Conservation (phyloP, 805 yeast genomes). For the Saturnispora diversa region DNA sequence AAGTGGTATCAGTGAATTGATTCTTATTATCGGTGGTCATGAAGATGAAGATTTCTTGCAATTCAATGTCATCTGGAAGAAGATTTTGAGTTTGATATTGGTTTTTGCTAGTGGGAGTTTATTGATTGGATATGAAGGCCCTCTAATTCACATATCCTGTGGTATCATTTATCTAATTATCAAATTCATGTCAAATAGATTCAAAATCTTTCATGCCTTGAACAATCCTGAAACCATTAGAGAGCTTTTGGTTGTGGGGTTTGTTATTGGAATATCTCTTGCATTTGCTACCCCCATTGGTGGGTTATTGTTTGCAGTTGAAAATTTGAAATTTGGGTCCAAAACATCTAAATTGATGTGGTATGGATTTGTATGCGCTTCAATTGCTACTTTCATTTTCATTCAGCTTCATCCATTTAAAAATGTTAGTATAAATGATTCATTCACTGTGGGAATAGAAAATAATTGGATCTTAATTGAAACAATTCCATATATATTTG, state of each 20-base stretch:
- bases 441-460: constrained; percentile 60
- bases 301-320: constrained; percentile 73
- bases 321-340: constrained; percentile 57
- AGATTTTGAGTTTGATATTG: constrained; percentile 50
- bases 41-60: constrained; percentile 47
- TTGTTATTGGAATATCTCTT: constrained; percentile 77
- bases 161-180: constrained; percentile 41
- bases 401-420: constrained; percentile 44
- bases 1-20: constrained; percentile 71
- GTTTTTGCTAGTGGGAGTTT: constrained; percentile 63
- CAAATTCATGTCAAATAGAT: constrained; percentile 22
- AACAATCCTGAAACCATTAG: constrained; percentile 53
- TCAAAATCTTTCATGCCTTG: constrained; percentile 10
- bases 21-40: constrained; percentile 59
- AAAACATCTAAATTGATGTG: constrained; percentile 62
- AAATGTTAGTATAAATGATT: constrained; percentile 32
- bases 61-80: constrained; percentile 42
- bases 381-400: constrained; percentile 57
- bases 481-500: constrained; percentile 57
- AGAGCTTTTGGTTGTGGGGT: constrained; percentile 63
- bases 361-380: constrained; percentile 77
- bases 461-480: constrained; percentile 69
- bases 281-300: constrained; percentile 87
- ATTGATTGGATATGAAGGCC: constrained; percentile 85
- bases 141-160: constrained; percentile 71